A percentile compares a stretch with the other conserved stretches of the same genome.
phyloP scores from a whole-genome alignment of 2,329 filamentous ascomycete species.

The Scedosporium boydii region DNA sequence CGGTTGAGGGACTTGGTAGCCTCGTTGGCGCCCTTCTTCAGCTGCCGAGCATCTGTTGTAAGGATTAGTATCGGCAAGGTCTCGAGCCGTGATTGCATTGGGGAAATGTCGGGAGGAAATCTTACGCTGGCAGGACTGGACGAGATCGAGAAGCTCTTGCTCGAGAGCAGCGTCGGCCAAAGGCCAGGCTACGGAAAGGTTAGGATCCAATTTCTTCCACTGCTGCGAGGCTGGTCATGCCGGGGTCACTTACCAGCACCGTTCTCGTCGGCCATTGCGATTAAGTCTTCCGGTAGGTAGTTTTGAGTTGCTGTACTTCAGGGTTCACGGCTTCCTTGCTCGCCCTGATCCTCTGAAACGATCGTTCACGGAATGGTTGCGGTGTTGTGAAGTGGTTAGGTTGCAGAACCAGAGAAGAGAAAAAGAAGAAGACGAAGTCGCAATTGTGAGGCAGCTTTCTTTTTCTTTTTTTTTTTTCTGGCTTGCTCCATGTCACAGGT shows the following conservation, averaged over 20 bases:
- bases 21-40: constrained; percentile 86
- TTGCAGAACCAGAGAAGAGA: not conserved
- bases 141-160: constrained; percentile 73
- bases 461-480: not conserved
- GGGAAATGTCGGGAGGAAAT: constrained; percentile 7
- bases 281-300: not conserved
- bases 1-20: constrained; percentile 84
- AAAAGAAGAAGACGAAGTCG: not conserved
- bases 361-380: not conserved
- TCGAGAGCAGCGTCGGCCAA: constrained; percentile 64
- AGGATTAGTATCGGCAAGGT: not conserved
- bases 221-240: not conserved
- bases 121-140: constrained; percentile 56
- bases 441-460: not conserved
- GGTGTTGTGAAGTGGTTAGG: not conserved
- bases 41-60: constrained; percentile 50
- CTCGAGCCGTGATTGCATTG: not conserved
- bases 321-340: constrained; percentile 7
- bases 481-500: not conserved
- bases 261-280: constrained; percentile 7
- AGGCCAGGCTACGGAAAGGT: constrained; percentile 45
- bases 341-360: constrained; percentile 2
- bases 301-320: not conserved
- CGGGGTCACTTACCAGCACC: constrained; percentile 3
- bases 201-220: not conserved